Evolutionary conservation across 169 alveolate species (phyloP), one percentile per base, ranked within the genome.

Genomic region (Eimeria necatrix): DNA sequence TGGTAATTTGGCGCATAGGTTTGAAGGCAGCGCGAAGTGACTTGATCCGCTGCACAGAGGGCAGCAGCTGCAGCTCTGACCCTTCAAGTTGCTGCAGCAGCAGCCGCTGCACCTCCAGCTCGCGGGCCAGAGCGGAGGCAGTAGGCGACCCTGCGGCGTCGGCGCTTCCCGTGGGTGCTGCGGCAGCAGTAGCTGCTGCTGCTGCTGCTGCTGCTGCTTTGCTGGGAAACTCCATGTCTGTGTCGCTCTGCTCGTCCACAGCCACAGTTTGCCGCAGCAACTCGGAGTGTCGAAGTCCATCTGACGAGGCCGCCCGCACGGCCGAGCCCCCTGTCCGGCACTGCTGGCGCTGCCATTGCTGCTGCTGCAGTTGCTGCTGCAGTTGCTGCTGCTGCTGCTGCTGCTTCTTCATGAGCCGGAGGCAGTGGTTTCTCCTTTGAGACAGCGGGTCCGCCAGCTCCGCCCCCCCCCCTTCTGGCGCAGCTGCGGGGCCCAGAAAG

Each of bases 11-110:
- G 12, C 51, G 48, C 89, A 80, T 10, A 22, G 89, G 71, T 48
- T n/a, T 48, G n/a, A 80, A 80, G 6, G 89, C 68, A n/a, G 89
- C 64, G 3, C 68, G 59, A 20, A 80, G 49, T 7, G 61, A 24
- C 73, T 60, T 60, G 24, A 84, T 32, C 7, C 78, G 91, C 59
- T 84, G 91, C 76, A 56, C 80, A 12, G 78, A 60, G 10, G 78
- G 91, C 76, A 84, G 74, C 53, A 24, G 60, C 91, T 32, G 91
- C 91, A 84, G 53, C 78, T 84, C 91, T n/a, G 76, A 59, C 24
- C 32, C 64, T 9, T 18, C 78, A 6, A 84, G 76, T 60, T 84
- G 91, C 78, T 12, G 91, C 91, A 84, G 78, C 78, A 84, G 91
- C 91, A 84, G 46, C 74, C 74, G 91, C 91, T 59, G 91, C 78